Evolutionary conservation across 202 grass and related monocot genomes (phyloP).

Genomic region (Saccharum hybrid): DNA sequence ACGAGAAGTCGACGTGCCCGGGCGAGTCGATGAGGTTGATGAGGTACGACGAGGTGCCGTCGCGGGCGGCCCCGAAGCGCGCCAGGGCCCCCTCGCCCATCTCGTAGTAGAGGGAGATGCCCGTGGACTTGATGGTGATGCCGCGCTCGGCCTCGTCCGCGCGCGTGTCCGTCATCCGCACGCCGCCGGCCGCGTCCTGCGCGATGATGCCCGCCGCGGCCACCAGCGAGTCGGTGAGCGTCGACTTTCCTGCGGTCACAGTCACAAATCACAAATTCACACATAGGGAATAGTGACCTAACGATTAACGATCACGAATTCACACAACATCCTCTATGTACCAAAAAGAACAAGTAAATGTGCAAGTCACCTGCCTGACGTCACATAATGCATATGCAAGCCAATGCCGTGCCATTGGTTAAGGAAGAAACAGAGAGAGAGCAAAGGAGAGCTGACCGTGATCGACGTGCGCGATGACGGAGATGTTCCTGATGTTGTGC

Average conservation of each 20-base stretch:
- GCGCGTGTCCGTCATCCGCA: constrained; percentile 52
- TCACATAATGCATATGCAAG: too few species aligned
- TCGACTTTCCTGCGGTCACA: constrained; percentile 43
- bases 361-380: too few species aligned
- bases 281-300: too few species aligned
- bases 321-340: too few species aligned
- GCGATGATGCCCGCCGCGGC: constrained; percentile 55
- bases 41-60: constrained; percentile 46
- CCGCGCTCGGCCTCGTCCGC: constrained; percentile 51
- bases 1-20: constrained; percentile 60
- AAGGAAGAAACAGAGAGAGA: neutral
- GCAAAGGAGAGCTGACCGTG: constrained; percentile 19
- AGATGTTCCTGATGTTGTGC: constrained; percentile 58
- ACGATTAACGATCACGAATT: too few species aligned
- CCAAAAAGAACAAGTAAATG: too few species aligned
- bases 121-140: constrained; percentile 59
- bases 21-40: constrained; percentile 63
- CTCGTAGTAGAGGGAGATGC: constrained; percentile 63
- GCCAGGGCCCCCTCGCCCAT: constrained; percentile 36
- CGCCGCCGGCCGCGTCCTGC: constrained; percentile 56
- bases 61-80: constrained; percentile 31
- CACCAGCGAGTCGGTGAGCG: constrained; percentile 54
- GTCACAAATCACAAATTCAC: neutral
- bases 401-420: neutral
- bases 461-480: constrained; percentile 56